phyloP scores from a whole-genome alignment of 2,329 filamentous ascomycete species.

The Fusarium ramigenum region DNA sequence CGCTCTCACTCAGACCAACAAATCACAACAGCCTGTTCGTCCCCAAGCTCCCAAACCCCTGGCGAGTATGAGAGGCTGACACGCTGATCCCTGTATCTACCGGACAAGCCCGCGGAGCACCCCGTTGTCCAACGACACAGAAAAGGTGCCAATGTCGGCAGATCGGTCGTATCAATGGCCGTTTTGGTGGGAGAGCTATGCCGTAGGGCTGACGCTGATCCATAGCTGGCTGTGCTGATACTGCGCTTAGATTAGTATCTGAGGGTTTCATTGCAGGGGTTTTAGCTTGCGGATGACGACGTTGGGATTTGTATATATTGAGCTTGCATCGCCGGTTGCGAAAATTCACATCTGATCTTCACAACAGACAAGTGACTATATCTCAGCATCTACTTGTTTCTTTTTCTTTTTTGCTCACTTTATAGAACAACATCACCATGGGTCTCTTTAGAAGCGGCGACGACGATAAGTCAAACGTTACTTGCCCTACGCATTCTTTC shows the following conservation, averaged over 20 bases:
- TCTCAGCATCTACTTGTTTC: background rate
- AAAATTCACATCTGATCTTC: background rate
- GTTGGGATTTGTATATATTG: background rate
- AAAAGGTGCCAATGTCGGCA: background rate
- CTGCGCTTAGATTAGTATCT: background rate
- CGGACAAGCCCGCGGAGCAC: background rate
- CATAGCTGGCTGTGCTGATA: background rate
- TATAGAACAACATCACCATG: background rate
- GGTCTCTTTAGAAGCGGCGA: background rate
- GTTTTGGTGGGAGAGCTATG: background rate
- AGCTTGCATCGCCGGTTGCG: background rate
- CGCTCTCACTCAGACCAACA: background rate
- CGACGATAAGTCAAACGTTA: background rate
- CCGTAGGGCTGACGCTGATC: background rate
- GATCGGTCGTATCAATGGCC: background rate
- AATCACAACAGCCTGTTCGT: background rate
- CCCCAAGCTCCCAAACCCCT: background rate
- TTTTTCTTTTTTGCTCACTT: fast-evolving
- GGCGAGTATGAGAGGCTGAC: background rate
- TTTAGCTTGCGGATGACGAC: background rate
- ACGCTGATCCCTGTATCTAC: background rate
- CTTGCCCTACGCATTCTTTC: slow-evolving; percentile 12
- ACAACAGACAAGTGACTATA: background rate
- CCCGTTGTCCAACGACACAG: background rate
- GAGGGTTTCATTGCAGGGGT: background rate